Evolutionary conservation across 352 stramenopile species (phyloP).

Genomic region (Phytophthora crassamura): DNA sequence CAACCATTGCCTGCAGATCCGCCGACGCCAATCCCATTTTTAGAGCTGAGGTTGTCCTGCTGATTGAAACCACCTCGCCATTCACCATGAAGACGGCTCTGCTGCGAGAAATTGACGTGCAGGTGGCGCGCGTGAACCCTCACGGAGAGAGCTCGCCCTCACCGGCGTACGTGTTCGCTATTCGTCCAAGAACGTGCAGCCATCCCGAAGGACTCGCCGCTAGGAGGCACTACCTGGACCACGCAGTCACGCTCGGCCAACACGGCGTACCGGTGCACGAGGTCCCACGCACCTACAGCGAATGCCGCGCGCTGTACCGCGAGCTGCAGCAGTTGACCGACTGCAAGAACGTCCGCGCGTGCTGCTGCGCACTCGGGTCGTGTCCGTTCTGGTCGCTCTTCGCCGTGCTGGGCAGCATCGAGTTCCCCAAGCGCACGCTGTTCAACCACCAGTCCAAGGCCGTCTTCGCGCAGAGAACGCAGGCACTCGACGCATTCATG

Average conservation of each 20-base stretch:
- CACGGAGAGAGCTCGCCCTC: conserved; percentile 19
- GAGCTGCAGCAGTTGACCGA: conserved; percentile 50
- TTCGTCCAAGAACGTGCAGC: conserved; percentile 32
- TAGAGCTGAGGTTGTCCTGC: neutral
- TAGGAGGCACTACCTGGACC: conserved; percentile 39
- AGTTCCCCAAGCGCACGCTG: conserved; percentile 60
- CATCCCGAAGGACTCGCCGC: conserved; percentile 5
- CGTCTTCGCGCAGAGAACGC: conserved; percentile 39
- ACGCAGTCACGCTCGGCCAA: conserved; percentile 15
- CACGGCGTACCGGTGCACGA: conserved; percentile 43
- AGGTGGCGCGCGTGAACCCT: conserved; percentile 47
- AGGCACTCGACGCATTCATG: conserved; percentile 40
- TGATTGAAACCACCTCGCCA: conserved; percentile 16
- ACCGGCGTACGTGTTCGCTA: conserved; percentile 59
- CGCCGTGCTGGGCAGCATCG: conserved; percentile 43
- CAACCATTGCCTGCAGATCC: neutral
- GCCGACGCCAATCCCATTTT: conserved; percentile 15
- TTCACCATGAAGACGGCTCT: conserved; percentile 47
- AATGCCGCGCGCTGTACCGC: conserved; percentile 58
- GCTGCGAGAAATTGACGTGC: conserved; percentile 58
- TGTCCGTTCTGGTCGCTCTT: conserved; percentile 73
- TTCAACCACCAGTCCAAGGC: conserved; percentile 51
- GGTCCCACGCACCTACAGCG: conserved; percentile 57
- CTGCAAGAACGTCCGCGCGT: conserved; percentile 46
- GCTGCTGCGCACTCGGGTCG: conserved; percentile 55